A percentile compares a stretch with the other conserved stretches of the same genome.
Evolutionary conservation across 2,329 filamentous ascomycete genomes (phyloP).

Genomic region (Botryotinia convoluta): DNA sequence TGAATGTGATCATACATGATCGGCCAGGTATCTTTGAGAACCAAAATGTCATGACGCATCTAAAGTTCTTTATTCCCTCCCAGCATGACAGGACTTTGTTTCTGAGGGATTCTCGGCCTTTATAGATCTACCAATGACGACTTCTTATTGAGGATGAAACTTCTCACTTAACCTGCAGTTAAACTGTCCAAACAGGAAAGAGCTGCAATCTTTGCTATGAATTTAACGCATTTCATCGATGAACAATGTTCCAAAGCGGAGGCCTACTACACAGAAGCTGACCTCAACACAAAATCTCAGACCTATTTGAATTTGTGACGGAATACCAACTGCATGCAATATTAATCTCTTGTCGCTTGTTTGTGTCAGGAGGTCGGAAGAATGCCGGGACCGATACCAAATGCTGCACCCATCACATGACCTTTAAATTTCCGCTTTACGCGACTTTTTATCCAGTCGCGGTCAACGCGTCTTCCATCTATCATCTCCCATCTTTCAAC

Average conservation of each 20-base stretch:
- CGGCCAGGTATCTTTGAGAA: background rate
- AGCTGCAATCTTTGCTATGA: background rate
- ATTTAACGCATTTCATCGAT: background rate
- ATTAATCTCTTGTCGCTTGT: background rate
- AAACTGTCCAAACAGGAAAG: background rate
- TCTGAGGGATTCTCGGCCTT: background rate
- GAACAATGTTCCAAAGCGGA: background rate
- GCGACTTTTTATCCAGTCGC: slow-evolving; percentile 14
- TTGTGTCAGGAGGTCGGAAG: background rate
- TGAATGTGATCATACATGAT: background rate
- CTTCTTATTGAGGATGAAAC: background rate
- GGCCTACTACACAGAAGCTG: background rate
- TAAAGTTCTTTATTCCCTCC: background rate
- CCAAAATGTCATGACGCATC: too few relatives aligned
- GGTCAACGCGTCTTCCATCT: slow-evolving; percentile 15
- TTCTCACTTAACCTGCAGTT: background rate
- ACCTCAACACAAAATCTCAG: background rate
- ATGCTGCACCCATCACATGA: background rate
- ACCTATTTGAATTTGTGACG: background rate
- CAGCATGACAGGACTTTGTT: background rate
- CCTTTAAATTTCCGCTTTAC: slow-evolving; percentile 2
- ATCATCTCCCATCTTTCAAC: background rate
- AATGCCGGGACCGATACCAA: background rate
- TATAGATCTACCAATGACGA: background rate
- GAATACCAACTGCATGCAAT: background rate